Evolutionary conservation across 352 stramenopile genomes (phyloP), one percentile per base, ranked within the genome.

Genomic region (Saprolegnia parasitica): DNA sequence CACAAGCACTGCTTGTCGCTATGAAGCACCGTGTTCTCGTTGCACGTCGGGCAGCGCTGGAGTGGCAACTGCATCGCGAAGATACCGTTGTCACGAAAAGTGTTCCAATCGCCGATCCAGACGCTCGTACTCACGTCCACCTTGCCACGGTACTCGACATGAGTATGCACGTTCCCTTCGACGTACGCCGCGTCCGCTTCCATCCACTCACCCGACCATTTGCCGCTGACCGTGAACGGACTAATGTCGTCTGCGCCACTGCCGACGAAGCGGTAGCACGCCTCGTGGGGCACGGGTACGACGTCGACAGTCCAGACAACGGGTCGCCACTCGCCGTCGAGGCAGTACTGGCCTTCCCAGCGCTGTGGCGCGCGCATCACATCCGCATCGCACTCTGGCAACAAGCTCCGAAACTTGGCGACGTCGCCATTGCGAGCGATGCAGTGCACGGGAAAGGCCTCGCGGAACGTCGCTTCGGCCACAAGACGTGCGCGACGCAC

Each of bases 291-390:
- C 24, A 67, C 35, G 4, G 5, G 0, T 5, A 67, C 18, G 18
- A 67, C 32, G 18, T 67, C 57, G 13, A 23, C 40, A 67, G 40
- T 4, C n/a, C 20, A 4, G n/a, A n/a, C n/a, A 46, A 18, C 20
- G 4, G 24, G 23, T 55, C n/a, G n/a, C 60, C 60, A 67, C 26
- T 54, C 46, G 3, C 5, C 60, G 13, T 32, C 60, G 57, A 56
- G 60, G 20, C 40, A 32, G 24, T 55, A 67, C 13, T 56, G 37
- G 29, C 60, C 60, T 55, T 56, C 40, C 60, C 60, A 67, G n/a
- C 24, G 13, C 16, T 67, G 32, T 23, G 60, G 35, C 11, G 32
- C 20, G 5, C 35, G 18, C 60, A 55, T 46, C 40, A 67, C 40
- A 6, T 55, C 20, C 32, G n/a, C 6, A 8, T 67, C 20, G 21